These are phyloP conservation scores for Peniophora sp. DNA, from an alignment of 1,284 basidiomycete genomes.

Conservation along the genomic window DNA sequence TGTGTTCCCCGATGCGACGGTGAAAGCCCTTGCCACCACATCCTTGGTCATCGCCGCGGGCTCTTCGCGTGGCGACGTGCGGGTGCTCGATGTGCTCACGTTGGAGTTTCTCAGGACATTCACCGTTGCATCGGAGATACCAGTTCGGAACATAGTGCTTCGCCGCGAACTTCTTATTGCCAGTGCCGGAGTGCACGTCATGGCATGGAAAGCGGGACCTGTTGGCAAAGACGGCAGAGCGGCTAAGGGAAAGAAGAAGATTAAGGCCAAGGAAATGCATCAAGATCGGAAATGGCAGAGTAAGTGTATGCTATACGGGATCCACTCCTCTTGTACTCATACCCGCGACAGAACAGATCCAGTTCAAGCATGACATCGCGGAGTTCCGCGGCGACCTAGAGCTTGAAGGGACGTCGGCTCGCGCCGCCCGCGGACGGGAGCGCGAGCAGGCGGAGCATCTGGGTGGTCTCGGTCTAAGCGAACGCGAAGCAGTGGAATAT, in stretches of 20 bases:
- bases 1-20: conserved; percentile 48
- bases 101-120: conserved; percentile 50
- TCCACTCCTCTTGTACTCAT: conserved; percentile 10
- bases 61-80: conserved; percentile 53
- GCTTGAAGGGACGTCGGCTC: conserved; percentile 32
- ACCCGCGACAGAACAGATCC: conserved; percentile 43
- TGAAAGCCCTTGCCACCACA: conserved; percentile 60
- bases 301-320: conserved; percentile 30
- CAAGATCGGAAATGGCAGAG: conserved; percentile 40
- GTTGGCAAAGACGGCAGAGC: conserved; percentile 22
- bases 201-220: conserved; percentile 63
- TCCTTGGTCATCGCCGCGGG: conserved; percentile 53
- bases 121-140: conserved; percentile 34
- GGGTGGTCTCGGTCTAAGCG: conserved; percentile 63
- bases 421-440: conserved; percentile 36
- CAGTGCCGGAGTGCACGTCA: conserved; percentile 52
- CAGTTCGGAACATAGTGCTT: conserved; percentile 57
- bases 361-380: conserved; percentile 56
- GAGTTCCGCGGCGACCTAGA: conserved; percentile 51
- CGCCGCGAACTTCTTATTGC: conserved; percentile 58
- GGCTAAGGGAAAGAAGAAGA: conserved; percentile 20
- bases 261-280: conserved; percentile 20
- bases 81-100: conserved; percentile 62
- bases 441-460: conserved; percentile 50
- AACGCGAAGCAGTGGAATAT: conserved; percentile 76